Evolutionary conservation across 495 filamentous ascomycete genomes (phyloP).

Genomic region (Tirmania nivea): DNA sequence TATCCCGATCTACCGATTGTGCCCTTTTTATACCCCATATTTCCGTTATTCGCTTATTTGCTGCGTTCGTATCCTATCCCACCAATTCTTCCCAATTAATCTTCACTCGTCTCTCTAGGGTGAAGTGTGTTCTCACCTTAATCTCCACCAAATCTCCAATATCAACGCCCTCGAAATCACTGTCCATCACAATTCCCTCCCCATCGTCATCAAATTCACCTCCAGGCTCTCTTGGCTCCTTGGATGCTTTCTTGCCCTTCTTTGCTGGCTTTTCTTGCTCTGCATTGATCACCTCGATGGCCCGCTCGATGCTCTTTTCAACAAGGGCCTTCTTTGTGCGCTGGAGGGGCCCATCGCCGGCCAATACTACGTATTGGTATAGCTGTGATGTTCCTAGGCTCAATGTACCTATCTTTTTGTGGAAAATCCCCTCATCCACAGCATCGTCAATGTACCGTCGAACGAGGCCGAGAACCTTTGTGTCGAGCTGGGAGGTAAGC

Average conservation of each 20-base stretch:
- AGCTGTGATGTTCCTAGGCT: slow-evolving; percentile 11
- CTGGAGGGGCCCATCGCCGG: slow-evolving; percentile 9
- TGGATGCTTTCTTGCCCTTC: too few relatives aligned
- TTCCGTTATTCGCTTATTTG: slow-evolving; percentile 54
- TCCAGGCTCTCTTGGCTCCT: too few relatives aligned
- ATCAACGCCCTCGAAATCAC: slow-evolving; percentile 42
- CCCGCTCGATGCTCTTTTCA: slow-evolving; percentile 69
- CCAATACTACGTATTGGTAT: slow-evolving; percentile 6
- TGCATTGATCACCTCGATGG: slow-evolving; percentile 49
- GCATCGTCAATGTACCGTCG: slow-evolving; percentile 14
- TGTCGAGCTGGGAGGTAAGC: slow-evolving; percentile 10
- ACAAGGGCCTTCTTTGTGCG: slow-evolving; percentile 27
- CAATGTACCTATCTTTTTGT: not conserved
- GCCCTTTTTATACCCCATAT: slow-evolving; percentile 37
- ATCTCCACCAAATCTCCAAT: slow-evolving; percentile 17
- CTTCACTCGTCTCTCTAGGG: not conserved
- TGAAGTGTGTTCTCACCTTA: slow-evolving; percentile 5
- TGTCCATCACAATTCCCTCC: slow-evolving; percentile 33
- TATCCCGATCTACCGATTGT: slow-evolving; percentile 16
- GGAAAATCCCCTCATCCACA: slow-evolving; percentile 1
- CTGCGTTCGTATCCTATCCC: slow-evolving; percentile 36
- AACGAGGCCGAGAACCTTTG: slow-evolving; percentile 12
- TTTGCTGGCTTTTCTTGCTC: slow-evolving; percentile 28
- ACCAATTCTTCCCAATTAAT: slow-evolving; percentile 1
- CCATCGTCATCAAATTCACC: slow-evolving; percentile 25